A percentile compares a stretch with the other conserved stretches of the same genome.
Evolutionary conservation across 2,329 filamentous ascomycete species (phyloP).

Genomic region (Penicillium crustosum): DNA sequence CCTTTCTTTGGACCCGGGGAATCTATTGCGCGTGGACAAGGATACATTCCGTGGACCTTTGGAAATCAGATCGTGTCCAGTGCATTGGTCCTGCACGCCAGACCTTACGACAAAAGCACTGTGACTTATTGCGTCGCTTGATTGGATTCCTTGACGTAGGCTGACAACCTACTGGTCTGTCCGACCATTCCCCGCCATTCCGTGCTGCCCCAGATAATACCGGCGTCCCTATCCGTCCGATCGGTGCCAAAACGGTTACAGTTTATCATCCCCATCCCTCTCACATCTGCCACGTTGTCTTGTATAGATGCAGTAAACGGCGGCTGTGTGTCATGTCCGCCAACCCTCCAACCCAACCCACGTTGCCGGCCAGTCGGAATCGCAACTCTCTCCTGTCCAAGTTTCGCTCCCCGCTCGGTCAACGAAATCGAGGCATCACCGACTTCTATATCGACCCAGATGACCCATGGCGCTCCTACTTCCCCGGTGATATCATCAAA

Average conservation of each 20-base stretch:
- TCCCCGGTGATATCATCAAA: slow-evolving; percentile 61
- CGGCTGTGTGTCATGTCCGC: slow-evolving; percentile 44
- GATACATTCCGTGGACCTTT: slow-evolving; percentile 21
- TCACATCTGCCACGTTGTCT: slow-evolving; percentile 15
- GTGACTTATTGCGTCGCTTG: slow-evolving; percentile 11
- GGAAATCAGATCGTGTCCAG: slow-evolving; percentile 17
- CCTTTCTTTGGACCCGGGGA: slow-evolving; percentile 15
- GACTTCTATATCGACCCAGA: slow-evolving; percentile 64
- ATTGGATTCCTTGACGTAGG: slow-evolving; percentile 11
- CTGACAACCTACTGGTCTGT: slow-evolving; percentile 8
- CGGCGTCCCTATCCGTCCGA: slow-evolving; percentile 4
- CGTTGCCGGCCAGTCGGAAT: slow-evolving; percentile 42
- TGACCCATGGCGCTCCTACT: slow-evolving; percentile 63
- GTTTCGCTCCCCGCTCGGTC: slow-evolving; percentile 56
- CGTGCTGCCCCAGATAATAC: slow-evolving; percentile 5
- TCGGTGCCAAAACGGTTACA: slow-evolving; percentile 10
- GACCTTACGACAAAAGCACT: slow-evolving; percentile 10
- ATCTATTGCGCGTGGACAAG: slow-evolving; percentile 11
- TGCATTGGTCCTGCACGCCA: slow-evolving; percentile 4
- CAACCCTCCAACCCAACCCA: slow-evolving; percentile 35
- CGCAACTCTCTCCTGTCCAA: slow-evolving; percentile 51
- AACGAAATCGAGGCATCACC: slow-evolving; percentile 55
- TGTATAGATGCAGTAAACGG: slow-evolving; percentile 37
- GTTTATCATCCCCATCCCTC: slow-evolving; percentile 11
- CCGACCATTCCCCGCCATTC: slow-evolving; percentile 5